Base-by-base conservation (phyloP, 441 rosid genomes). In the Flueggea neowawraea region DNA sequence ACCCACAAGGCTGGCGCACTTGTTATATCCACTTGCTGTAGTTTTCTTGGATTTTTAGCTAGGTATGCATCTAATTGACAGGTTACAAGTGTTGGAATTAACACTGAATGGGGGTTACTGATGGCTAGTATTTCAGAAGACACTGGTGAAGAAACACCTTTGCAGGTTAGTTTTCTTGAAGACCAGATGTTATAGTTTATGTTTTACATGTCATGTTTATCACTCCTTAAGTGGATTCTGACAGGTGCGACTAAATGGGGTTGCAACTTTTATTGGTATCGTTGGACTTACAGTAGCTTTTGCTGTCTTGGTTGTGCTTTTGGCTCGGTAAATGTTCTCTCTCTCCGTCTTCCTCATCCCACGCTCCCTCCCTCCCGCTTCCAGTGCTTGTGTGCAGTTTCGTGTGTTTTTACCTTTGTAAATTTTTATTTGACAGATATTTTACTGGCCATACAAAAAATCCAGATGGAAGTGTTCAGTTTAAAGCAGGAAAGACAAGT, bases 101-200 rank as follows among this genome's bases (percentile, higher is more conserved):
- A 89, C 77, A 94, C 99, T 12, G 97, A 94, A 65, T 94, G 98
- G 98, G 99, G 99, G 50, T 67, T 94, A 71, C 90, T 89, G 50
- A 91, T 94, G 99, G 90, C 96, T 68, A 90, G 91, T 68, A 85
- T 91, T 63, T 94, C 99, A 4, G 99, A 91, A 76, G 99, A 94
- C 78, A 87, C 80, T 65, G 97, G 95, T 68, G 99, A 91, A 84
- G 99, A 95, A 81, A 95, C 99, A 49, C 99, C 99, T 0, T 77
- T 95, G 85, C 99, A 95, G 89, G 99, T 89, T 59, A 54, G 63
- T 64, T 64, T 59, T 57, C 54, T 69, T 55, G 17, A 9, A 17
- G 15, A 53, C 43, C 60, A 32, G 41, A 41, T 39, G 13, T 36
- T 48, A 45, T 41, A 11, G 5, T 31, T 55, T 72, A 16, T 28